Evolutionary conservation across 441 rosid species (phyloP).

Genomic region (Euphorbia schlechtendalii): DNA sequence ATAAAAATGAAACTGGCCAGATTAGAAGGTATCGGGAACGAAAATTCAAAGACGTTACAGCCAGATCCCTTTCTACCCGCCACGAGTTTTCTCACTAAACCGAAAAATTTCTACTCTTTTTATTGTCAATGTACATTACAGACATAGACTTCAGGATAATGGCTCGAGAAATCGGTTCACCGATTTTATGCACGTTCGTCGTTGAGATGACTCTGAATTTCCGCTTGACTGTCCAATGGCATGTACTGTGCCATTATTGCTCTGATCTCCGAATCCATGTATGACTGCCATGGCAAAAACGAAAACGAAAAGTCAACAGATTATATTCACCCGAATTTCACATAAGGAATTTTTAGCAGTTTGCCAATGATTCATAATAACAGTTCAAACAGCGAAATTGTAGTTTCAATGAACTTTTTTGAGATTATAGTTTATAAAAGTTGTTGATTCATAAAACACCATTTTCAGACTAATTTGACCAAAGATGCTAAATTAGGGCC

Average conservation of each 20-base stretch:
- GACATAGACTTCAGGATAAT: conserved; percentile 20
- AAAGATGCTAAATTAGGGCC: no score
- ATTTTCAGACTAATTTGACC: no score
- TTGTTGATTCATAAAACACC: no score
- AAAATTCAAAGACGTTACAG: conserved; percentile 20
- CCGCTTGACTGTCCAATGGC: conserved; percentile 93
- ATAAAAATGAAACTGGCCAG: conserved; percentile 7
- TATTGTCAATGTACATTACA: conserved; percentile 29
- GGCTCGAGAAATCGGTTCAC: no score
- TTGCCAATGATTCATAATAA: no score
- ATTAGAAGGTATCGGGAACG: conserved; percentile 15
- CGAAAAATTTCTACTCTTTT: conserved; percentile 20
- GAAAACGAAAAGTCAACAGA: no score
- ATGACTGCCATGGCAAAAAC: conserved; percentile 73
- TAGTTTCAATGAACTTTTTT: no score
- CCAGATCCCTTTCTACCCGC: conserved; percentile 20
- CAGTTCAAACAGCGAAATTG: no score
- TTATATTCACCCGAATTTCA: no score
- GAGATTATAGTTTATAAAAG: no score
- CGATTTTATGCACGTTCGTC: conserved; percentile 47
- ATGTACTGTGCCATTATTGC: conserved; percentile 99
- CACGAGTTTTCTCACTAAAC: conserved; percentile 18
- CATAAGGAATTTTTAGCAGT: no score
- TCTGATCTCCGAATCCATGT: conserved; percentile 99
- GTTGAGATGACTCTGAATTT: conserved; percentile 55